Conservation (phyloP, 306 rosid species). For the Cicer yamashitae region DNA sequence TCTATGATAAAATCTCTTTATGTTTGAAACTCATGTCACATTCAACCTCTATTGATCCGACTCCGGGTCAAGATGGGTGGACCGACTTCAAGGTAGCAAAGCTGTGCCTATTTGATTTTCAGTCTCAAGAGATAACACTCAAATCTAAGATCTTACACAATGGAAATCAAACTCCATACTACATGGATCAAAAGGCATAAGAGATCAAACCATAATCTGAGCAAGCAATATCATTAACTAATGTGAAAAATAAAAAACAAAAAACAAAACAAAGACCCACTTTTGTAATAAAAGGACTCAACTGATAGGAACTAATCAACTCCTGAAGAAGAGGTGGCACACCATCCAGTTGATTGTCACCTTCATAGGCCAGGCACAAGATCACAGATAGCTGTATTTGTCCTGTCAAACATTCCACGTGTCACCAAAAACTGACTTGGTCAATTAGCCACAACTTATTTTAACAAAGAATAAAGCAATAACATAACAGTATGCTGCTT, state of each 20-base stretch:
- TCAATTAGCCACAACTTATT: background rate
- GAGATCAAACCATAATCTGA: constrained; percentile 29
- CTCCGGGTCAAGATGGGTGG: background rate
- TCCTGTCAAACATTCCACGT: constrained; percentile 57
- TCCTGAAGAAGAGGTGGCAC: constrained; percentile 61
- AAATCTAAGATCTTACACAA: background rate
- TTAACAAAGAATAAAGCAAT: constrained; percentile 17
- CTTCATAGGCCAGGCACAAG: constrained; percentile 68
- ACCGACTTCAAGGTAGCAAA: background rate
- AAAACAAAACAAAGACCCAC: constrained; percentile 65
- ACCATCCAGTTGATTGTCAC: constrained; percentile 54
- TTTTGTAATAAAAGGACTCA: constrained; percentile 87
- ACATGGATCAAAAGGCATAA: background rate
- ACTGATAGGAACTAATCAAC: constrained; percentile 67
- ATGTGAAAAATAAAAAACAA: constrained; percentile 19
- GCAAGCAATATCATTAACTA: constrained; percentile 19
- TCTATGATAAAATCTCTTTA: constrained; percentile 1
- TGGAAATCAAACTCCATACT: background rate
- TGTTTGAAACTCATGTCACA: background rate
- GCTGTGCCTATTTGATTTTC: background rate
- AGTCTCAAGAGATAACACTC: background rate
- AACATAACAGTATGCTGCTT: constrained; percentile 4
- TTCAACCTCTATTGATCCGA: background rate
- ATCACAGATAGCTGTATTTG: constrained; percentile 63
- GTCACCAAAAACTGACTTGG: constrained; percentile 37